phyloP scores from a whole-genome alignment of 805 yeast genomes.

The Torulaspora maleeae region DNA sequence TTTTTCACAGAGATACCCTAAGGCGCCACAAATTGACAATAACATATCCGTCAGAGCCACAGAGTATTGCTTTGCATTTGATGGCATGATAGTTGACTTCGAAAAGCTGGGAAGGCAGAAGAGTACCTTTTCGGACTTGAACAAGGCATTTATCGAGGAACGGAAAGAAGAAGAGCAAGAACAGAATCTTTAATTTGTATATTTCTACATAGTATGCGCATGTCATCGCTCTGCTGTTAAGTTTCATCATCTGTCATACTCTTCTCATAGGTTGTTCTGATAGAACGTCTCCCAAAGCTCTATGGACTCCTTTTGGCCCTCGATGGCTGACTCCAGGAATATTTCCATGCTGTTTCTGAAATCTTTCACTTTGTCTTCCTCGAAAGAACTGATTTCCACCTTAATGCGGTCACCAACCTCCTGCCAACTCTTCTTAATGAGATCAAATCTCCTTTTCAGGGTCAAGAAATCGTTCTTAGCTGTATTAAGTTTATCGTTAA shows the following conservation, averaged over 20 bases:
- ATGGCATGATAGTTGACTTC: constrained; percentile 53
- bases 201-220: constrained; percentile 2
- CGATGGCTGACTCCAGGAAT: constrained; percentile 83
- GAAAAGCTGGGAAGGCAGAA: constrained; percentile 42
- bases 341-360: constrained; percentile 87
- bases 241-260: neutral
- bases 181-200: neutral
- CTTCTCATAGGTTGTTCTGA: constrained; percentile 40
- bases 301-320: constrained; percentile 86
- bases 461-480: constrained; percentile 56
- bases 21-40: constrained; percentile 41
- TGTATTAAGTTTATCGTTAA: constrained; percentile 56
- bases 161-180: constrained; percentile 31
- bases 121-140: constrained; percentile 27
- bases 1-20: constrained; percentile 84
- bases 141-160: constrained; percentile 33
- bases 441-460: constrained; percentile 49
- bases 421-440: constrained; percentile 57
- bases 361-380: constrained; percentile 70
- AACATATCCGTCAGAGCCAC: constrained; percentile 27
- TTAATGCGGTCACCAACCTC: constrained; percentile 61
- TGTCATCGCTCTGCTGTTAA: constrained; percentile 1
- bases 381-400: constrained; percentile 61
- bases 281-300: constrained; percentile 89
- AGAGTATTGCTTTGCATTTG: constrained; percentile 55